Base-by-base conservation (phyloP, 805 yeast genomes). In the Millerago galiae region DNA sequence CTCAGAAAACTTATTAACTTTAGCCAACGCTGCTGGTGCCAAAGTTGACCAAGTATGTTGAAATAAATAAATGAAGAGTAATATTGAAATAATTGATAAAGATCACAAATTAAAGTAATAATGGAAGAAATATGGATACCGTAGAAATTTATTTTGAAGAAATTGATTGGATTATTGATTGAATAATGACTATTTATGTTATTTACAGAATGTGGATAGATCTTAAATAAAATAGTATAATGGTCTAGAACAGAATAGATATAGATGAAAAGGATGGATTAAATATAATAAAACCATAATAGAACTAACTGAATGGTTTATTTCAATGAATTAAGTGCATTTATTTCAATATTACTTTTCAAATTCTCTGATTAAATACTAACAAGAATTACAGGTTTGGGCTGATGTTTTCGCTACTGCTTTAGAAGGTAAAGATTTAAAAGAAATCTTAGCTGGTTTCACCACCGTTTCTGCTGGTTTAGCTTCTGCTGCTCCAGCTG, bases 361-460 rank as follows among this genome's bases (percentile, higher is more conserved):
- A 7, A 21, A 21, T 21, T 7, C 24, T 21, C 24, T 21, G 4
- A 17, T 12, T 31, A 15, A 31, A 10, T 48, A 53, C 58, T 53
- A 53, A 53, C 58, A 40, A 41, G 5, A 9, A 11, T n/a, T 12
- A 34, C 44, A 60, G 70, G 75, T 81, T 73, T 84, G 90, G 90
- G 84, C 88, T 64, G 83, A 79, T 60, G 78, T 82, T 59, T 84
- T 71, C 70, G 83, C 91, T 62, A 81, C 81, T 73, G 93, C 90
- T 66, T 74, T 84, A 63, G 86, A 80, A 61, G 83, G 85, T 65
- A 82, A 81, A 69, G 75, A 83, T 74, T 72, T 84, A 65, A 74
- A 77, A 70, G 78, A 77, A 55, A 73, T 81, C 65, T 74, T 83
- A 67, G 67, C 70, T 60, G 75, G 72, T 71, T 73, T 75, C 66